Evolutionary conservation across 495 filamentous ascomycete genomes (phyloP).

Genomic region (Apiosordaria backusii): DNA sequence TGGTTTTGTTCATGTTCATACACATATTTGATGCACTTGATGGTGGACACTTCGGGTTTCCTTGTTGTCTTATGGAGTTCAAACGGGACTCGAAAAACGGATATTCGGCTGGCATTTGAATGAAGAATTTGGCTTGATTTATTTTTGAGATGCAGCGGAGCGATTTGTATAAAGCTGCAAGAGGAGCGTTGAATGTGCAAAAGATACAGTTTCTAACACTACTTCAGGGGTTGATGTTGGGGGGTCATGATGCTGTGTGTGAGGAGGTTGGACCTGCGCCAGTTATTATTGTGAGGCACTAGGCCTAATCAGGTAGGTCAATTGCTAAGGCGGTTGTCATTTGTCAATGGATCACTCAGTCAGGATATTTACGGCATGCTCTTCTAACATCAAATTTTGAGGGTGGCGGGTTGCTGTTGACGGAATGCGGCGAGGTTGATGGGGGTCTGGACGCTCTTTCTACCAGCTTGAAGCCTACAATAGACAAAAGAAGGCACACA

Average conservation of each 20-base stretch:
- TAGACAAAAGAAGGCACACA: background rate
- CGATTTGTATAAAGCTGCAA: background rate
- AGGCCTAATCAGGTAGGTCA: background rate
- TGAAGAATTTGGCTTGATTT: background rate
- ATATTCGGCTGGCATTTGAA: background rate
- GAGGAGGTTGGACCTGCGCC: background rate
- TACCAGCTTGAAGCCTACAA: background rate
- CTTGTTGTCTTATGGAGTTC: background rate
- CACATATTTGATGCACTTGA: background rate
- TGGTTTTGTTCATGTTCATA: background rate
- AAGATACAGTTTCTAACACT: background rate
- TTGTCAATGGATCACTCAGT: background rate
- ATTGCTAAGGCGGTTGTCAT: background rate
- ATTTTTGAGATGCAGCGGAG: background rate
- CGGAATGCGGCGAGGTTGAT: background rate
- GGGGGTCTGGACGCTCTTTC: background rate
- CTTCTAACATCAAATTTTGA: slow-evolving; percentile 7
- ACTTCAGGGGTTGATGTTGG: background rate
- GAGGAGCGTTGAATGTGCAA: background rate
- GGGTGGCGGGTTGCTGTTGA: slow-evolving; percentile 9
- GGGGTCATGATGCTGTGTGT: background rate
- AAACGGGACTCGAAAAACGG: background rate
- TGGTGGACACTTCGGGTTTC: background rate
- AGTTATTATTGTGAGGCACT: background rate
- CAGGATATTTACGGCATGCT: background rate